These are phyloP conservation scores for Asterella californica DNA, from an alignment of 225 moss, liverwort and hornwort genomes.

Conservation along the genomic window DNA sequence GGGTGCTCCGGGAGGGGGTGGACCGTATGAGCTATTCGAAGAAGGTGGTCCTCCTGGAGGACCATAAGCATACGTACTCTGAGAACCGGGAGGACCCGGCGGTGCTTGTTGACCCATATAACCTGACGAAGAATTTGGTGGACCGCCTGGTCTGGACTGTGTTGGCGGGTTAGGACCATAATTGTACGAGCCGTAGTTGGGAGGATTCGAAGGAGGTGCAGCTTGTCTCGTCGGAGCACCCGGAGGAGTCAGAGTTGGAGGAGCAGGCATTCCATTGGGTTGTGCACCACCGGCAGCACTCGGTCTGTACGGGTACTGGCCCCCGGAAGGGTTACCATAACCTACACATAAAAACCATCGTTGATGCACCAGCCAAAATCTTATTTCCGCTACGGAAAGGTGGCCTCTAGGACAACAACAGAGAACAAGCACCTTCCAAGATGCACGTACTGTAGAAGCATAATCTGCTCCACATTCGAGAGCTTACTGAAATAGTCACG, in stretches of 20 bases:
- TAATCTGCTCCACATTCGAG: background rate
- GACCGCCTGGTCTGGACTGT: constrained; percentile 28
- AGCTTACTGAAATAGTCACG: background rate
- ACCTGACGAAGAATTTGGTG: constrained; percentile 26
- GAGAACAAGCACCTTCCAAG: background rate
- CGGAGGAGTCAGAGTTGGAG: constrained; percentile 47
- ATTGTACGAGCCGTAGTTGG: constrained; percentile 40
- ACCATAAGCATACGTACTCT: constrained; percentile 44
- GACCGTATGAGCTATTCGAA: constrained; percentile 43
- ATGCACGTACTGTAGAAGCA: background rate
- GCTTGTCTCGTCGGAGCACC: constrained; percentile 40
- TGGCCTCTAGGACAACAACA: background rate
- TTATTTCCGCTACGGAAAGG: background rate
- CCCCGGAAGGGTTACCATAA: constrained; percentile 36
- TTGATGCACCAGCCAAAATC: background rate
- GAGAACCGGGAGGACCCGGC: constrained; percentile 45
- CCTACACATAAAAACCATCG: constrained; percentile 21
- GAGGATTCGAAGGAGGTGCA: constrained; percentile 35
- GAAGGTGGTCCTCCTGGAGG: constrained; percentile 48
- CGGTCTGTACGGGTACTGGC: constrained; percentile 39
- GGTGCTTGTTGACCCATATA: constrained; percentile 39
- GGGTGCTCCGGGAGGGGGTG: constrained; percentile 50
- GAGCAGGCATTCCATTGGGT: constrained; percentile 42
- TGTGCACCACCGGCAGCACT: constrained; percentile 41
- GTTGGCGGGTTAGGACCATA: constrained; percentile 38